A percentile compares a stretch with the other conserved stretches of the same genome.
These are phyloP conservation scores for Cairneyella variabilis DNA, from an alignment of 495 filamentous ascomycete genomes.

Conservation along the genomic window DNA sequence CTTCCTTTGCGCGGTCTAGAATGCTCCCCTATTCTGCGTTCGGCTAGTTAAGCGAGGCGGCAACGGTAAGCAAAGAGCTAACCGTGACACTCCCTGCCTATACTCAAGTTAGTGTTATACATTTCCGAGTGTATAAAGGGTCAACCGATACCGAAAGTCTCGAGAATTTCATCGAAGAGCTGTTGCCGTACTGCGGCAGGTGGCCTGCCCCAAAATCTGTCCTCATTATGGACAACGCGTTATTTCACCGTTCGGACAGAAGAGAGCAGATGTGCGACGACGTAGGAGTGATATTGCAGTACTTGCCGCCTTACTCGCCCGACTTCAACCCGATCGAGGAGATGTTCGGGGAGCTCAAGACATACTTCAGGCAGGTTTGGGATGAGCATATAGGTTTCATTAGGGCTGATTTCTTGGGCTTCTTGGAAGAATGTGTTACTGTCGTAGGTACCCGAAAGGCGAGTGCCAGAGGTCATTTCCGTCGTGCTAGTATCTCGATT, in stretches of 20 bases:
- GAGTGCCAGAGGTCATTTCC: constrained; percentile 21
- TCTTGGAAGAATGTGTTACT: too few species aligned
- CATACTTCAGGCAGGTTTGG: too few species aligned
- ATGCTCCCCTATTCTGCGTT: too few species aligned
- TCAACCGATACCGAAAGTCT: constrained; percentile 40
- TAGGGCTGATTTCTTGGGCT: too few species aligned
- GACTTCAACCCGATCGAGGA: constrained; percentile 36
- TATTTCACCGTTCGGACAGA: constrained; percentile 32
- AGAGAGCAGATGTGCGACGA: constrained; percentile 31
- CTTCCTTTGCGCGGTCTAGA: too few species aligned
- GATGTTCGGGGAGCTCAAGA: constrained; percentile 15
- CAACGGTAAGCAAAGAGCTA: too few species aligned
- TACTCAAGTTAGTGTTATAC: constrained; percentile 33
- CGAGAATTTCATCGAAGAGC: constrained; percentile 37
- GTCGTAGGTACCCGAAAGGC: too few species aligned
- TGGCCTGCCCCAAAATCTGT: constrained; percentile 37
- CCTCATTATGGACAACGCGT: constrained; percentile 42
- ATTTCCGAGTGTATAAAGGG: constrained; percentile 34
- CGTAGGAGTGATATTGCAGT: constrained; percentile 36
- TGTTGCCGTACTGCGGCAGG: constrained; percentile 32
- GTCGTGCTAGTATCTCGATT: constrained; percentile 13
- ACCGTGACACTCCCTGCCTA: constrained; percentile 40
- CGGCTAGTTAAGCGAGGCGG: too few species aligned
- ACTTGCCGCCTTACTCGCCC: constrained; percentile 32
- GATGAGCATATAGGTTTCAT: too few species aligned